phyloP scores from a whole-genome alignment of 371 early-diverging fungal genomes.

The Mucor plumbeus region DNA sequence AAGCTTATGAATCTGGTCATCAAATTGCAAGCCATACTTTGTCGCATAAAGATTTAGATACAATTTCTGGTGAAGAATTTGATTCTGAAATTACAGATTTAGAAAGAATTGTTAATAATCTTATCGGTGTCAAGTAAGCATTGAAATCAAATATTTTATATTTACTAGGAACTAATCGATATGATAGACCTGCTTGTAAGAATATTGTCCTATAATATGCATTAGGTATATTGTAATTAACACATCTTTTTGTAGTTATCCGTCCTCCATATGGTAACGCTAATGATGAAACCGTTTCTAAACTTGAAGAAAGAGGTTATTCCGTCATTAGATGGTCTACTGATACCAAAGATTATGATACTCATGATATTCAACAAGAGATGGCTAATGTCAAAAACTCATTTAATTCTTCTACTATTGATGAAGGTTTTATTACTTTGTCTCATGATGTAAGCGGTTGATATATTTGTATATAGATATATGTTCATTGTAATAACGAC shows the following conservation, averaged over 20 bases:
- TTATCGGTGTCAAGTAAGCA: constrained; percentile 35
- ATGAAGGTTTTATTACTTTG: constrained; percentile 29
- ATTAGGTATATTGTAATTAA: neutral
- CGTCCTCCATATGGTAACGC: constrained; percentile 55
- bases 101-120: constrained; percentile 29
- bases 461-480: neutral
- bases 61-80: constrained; percentile 27
- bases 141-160: too few relatives aligned
- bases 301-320: constrained; percentile 45
- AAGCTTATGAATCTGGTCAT: constrained; percentile 46
- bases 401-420: neutral
- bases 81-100: constrained; percentile 32
- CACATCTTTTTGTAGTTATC: constrained; percentile 35
- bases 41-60: constrained; percentile 48
- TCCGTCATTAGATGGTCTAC: constrained; percentile 59
- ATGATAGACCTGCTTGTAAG: constrained; percentile 44
- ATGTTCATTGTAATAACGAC: neutral
- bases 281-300: constrained; percentile 23
- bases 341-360: constrained; percentile 57
- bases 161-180: neutral
- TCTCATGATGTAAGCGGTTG: constrained; percentile 33
- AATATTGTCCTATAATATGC: neutral
- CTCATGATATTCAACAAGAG: constrained; percentile 31
- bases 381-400: constrained; percentile 13
- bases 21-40: constrained; percentile 67